Base-by-base conservation (phyloP, 306 rosid genomes). In the Cucumis hystrix region DNA sequence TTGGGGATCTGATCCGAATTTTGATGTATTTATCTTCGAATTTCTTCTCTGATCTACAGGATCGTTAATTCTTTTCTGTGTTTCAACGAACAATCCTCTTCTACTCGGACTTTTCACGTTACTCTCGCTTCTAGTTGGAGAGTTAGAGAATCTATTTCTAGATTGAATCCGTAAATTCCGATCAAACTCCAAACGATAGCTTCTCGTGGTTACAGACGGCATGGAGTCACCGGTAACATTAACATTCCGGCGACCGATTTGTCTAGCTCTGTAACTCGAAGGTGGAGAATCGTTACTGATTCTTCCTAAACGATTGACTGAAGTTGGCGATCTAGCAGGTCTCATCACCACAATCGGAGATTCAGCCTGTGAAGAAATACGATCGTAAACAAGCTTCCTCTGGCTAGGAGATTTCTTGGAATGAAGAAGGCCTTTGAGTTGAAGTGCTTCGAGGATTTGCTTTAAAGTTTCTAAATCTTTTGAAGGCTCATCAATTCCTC, bases 371-470 rank as follows among this genome's bases (percentile, higher is more conserved):
- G 81, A 71, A 64, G 54, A 65, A 30, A 20, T 77, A n/a, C 85
- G 76, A 12, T 87, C 84, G 59, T 80, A 80, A 11, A 83, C 84
- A 25, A 84, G 80, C 58, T 88, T 85, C 47, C 86, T 77, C 49
- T 87, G 82, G 77, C 75, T 85, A 7, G 57, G 55, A 3, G 82
- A 37, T n/a, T 85, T 91, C 70, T 73, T 83, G 12, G 97, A 87
- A 84, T 86, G 99, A 10, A 95, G 85, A 33, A 92, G 97, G 1
- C 97, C 99, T 73, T 92, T 95, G 39, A 95, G 97, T 84, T 92
- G 99, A 77, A 90, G 78, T 41, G 97, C 97, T 25, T 95, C 97
- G 7, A 95, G 83, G 81, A 90, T 89, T 37, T 92, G 93, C 80
- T 89, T 95, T 55, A 87, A 81, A 9, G 96, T 90, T 63, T 92